These are phyloP conservation scores for Chytridium lagenaria DNA, from an alignment of 371 early-diverging fungal genomes.

Conservation along the genomic window DNA sequence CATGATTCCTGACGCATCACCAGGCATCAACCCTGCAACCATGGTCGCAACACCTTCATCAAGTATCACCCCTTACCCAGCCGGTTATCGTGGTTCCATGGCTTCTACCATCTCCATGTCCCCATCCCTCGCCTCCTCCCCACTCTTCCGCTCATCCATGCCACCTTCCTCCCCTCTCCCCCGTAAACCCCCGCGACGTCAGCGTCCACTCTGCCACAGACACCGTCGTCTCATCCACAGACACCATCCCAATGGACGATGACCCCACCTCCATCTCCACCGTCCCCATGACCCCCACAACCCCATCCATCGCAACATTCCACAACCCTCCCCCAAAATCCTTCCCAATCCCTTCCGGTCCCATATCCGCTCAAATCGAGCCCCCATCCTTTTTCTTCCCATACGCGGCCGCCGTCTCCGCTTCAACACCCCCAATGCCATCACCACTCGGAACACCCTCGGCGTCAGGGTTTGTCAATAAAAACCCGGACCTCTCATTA, in stretches of 20 bases:
- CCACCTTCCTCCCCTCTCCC: neutral
- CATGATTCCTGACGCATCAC: neutral
- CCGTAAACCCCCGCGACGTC: neutral
- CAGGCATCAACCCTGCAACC: neutral
- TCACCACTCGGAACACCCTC: conserved; percentile 9
- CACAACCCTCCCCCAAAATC: neutral
- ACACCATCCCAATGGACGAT: neutral
- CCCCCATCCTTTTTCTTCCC: neutral
- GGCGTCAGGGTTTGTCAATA: no score
- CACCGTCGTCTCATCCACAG: neutral
- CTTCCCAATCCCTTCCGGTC: neutral
- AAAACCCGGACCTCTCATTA: no score
- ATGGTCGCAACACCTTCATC: neutral
- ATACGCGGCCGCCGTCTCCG: neutral
- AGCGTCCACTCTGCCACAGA: neutral
- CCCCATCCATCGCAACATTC: neutral
- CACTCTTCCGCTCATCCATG: neutral
- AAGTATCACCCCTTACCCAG: neutral
- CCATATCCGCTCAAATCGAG: neutral
- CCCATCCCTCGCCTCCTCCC: neutral
- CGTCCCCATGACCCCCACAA: neutral
- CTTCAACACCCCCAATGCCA: neutral
- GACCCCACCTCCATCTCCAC: neutral
- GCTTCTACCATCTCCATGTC: neutral
- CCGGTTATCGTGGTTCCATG: neutral